A percentile compares a stretch with the other conserved stretches of the same genome.
Conservation (phyloP, 257 asterid genomes). For the Ajuga chamaepitys region DNA sequence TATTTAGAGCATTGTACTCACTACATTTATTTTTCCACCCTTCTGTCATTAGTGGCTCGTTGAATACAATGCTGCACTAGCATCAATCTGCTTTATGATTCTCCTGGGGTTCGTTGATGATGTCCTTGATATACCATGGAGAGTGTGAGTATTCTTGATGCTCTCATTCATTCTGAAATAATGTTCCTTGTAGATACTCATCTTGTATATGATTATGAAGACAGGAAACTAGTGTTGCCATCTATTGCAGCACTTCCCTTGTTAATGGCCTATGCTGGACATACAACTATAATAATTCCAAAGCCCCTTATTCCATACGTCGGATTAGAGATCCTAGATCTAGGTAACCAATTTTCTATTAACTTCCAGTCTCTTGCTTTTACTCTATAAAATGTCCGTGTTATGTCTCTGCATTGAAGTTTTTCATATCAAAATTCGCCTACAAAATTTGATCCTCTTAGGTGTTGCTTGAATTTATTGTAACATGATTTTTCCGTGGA, state of each 20-base stretch:
- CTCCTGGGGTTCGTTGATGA: conserved; percentile 96
- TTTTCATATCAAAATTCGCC: neutral
- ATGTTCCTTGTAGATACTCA: conserved; percentile 13
- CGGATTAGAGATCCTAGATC: conserved; percentile 56
- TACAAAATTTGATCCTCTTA: too few species aligned
- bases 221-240: conserved; percentile 78
- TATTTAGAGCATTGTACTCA: neutral
- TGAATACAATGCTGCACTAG: conserved; percentile 94
- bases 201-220: conserved; percentile 23
- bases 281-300: conserved; percentile 78
- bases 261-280: conserved; percentile 96
- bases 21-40: conserved; percentile 10
- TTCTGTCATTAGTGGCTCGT: conserved; percentile 90
- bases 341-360: conserved; percentile 37
- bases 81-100: conserved; percentile 91
- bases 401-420: neutral
- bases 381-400: neutral
- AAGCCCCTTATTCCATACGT: conserved; percentile 71
- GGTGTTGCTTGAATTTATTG: too few species aligned
- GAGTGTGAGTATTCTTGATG: conserved; percentile 65
- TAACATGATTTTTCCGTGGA: conserved; percentile 5
- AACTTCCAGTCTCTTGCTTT: neutral
- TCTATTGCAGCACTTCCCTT: conserved; percentile 88
- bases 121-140: conserved; percentile 98
- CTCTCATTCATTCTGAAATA: neutral